These are phyloP conservation scores for Kewa caespitosa DNA, from an alignment of 179 eudicot genomes.

Conservation along the genomic window DNA sequence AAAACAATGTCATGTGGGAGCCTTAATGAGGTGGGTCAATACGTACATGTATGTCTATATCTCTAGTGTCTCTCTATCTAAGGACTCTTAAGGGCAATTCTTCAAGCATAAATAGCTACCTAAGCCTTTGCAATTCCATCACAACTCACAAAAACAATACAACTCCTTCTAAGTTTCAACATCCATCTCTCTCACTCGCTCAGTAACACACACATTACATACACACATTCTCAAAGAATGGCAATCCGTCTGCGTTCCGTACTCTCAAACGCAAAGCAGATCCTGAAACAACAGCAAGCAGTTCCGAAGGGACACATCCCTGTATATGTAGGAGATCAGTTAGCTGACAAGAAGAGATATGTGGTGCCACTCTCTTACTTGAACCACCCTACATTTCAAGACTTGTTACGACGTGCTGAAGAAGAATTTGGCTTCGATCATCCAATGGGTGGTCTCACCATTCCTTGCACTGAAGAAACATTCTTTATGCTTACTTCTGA, in stretches of 20 bases:
- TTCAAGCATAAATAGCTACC: slow-evolving; percentile 8
- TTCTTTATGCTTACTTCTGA: slow-evolving; percentile 28
- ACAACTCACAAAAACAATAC: not conserved
- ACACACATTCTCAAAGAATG: not conserved
- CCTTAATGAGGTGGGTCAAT: not conserved
- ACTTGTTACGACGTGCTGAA: slow-evolving; percentile 42
- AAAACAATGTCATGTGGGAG: not conserved
- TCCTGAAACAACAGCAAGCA: slow-evolving; percentile 37
- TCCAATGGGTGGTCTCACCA: slow-evolving; percentile 52
- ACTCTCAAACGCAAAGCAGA: slow-evolving; percentile 39
- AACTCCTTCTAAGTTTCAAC: too few relatives aligned
- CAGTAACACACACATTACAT: not conserved
- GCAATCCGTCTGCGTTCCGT: slow-evolving; percentile 4
- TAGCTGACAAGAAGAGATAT: slow-evolving; percentile 36
- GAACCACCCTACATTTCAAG: slow-evolving; percentile 48
- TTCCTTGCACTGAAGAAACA: slow-evolving; percentile 42
- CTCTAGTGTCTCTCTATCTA: not conserved
- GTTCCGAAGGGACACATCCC: slow-evolving; percentile 58
- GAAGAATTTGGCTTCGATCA: slow-evolving; percentile 58
- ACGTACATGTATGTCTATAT: not conserved
- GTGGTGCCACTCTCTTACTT: slow-evolving; percentile 55
- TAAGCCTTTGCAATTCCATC: not conserved
- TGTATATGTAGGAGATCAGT: slow-evolving; percentile 56
- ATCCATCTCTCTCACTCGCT: not conserved
- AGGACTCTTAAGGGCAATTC: not conserved